Evolutionary conservation across 805 yeast species (phyloP), one percentile per base, ranked within the genome.

Genomic region (Pichia phayaonensis): DNA sequence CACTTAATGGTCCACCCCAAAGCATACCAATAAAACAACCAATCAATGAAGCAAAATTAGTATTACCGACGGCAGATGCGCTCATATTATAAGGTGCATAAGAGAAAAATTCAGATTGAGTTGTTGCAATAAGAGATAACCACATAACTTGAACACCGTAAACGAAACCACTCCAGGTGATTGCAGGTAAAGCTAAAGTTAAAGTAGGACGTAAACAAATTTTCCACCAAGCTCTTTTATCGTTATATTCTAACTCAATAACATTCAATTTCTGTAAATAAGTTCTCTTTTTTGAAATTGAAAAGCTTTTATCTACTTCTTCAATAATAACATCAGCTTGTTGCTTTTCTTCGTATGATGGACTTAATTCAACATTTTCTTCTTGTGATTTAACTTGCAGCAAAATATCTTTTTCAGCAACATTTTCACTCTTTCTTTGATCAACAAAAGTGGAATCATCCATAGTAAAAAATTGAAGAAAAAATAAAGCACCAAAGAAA

Each of bases 91-190:
- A 79, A n/a, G 82, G 83, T 6, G 63, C 65, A 4, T 67, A 75
- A 34, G 72, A 62, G 27, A 76, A 58, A 40, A 77, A 67, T 18
- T 65, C 53, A 5, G 79, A 66, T 39, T 69, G 74, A 0, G 83
- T 78, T 18, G 72, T 80, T 51, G 76, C 76, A 51, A 75, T 64
- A 45, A 77, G 67, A 44, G 73, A 68, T 59, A 73, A 75, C 75
- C 77, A 76, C 49, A 72, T 70, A 23, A 76, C 63, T 3, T 77
- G 69, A 7, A 73, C 61, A 11, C 83, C 83, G 54, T 76, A 76
- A 20, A 72, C 63, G 55, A 78, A 69, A 0, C 84, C 84, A n/a
- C 78, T 73, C 73, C 79, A 83, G n/a, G 80, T 59, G 3, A 82
- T 79, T 16, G 76, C 70, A 3, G 86, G 84, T 31, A 31, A 31